Percentiles rank a stretch among this genome's conserved stretches.
These are phyloP conservation scores for Epichloe sibirici DNA, from an alignment of 2,329 filamentous ascomycete genomes.

Conservation along the genomic window DNA sequence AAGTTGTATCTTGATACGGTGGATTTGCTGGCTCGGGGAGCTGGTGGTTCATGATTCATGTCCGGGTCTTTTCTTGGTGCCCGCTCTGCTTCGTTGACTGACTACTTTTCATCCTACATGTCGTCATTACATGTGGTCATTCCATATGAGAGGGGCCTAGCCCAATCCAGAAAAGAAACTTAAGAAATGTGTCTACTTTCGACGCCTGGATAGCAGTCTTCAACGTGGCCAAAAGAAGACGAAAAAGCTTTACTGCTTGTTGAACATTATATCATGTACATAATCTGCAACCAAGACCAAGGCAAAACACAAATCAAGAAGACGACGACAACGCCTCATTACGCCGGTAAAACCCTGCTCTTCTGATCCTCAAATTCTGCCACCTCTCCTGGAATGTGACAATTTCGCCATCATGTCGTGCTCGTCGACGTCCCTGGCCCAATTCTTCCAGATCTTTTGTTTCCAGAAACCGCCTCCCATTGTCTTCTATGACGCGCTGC, in stretches of 20 bases:
- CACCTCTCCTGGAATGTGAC: constrained; percentile 32
- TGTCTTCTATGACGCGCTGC: constrained; percentile 26
- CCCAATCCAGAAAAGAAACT: no score
- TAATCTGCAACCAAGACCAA: background rate
- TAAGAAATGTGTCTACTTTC: no score
- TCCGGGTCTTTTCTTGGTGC: background rate
- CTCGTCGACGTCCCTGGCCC: constrained; percentile 34
- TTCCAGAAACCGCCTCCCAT: constrained; percentile 26
- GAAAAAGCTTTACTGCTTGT: no score
- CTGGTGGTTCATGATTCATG: background rate
- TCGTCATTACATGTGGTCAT: background rate
- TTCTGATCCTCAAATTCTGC: constrained; percentile 24
- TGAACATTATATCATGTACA: background rate
- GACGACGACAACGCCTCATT: background rate
- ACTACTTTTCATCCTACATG: background rate
- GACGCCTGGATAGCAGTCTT: no score
- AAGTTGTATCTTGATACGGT: constrained; percentile 41
- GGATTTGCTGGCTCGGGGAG: constrained; percentile 31
- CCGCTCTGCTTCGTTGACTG: background rate
- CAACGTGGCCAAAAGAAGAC: no score
- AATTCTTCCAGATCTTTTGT: constrained; percentile 38
- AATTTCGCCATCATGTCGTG: constrained; percentile 30
- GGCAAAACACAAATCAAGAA: background rate
- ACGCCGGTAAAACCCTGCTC: constrained; percentile 8
- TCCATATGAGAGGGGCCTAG: background rate